These are phyloP conservation scores for Ehretia macrophylla DNA, from an alignment of 257 asterid genomes.

Conservation along the genomic window DNA sequence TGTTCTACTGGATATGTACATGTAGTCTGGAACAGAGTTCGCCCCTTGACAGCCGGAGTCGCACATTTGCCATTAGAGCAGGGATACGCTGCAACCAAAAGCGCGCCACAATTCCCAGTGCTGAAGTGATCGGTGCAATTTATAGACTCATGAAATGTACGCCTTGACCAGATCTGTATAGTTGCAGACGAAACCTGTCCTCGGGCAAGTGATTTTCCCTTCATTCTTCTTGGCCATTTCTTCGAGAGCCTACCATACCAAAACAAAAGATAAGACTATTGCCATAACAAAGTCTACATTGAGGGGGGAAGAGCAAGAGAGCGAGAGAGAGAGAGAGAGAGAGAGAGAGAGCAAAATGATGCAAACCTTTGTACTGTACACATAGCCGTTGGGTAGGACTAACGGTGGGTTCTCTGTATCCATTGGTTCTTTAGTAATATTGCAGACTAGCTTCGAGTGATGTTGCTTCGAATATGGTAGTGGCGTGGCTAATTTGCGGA, in stretches of 20 bases:
- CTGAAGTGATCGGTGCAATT: too few relatives aligned
- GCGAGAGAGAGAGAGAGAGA: neutral
- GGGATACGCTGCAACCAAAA: neutral
- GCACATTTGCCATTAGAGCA: neutral
- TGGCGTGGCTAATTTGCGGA: slow-evolving; percentile 79
- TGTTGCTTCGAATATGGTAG: slow-evolving; percentile 97
- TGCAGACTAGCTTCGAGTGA: slow-evolving; percentile 93
- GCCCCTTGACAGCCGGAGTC: too few relatives aligned
- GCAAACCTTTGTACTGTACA: slow-evolving; percentile 94
- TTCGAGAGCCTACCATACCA: slow-evolving; percentile 65
- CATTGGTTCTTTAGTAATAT: slow-evolving; percentile 86
- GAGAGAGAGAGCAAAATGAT: neutral
- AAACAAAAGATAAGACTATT: neutral
- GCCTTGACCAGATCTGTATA: slow-evolving; percentile 75
- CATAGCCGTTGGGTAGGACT: slow-evolving; percentile 93
- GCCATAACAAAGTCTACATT: neutral
- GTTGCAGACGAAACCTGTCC: slow-evolving; percentile 64
- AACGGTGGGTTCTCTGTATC: slow-evolving; percentile 98
- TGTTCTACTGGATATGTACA: neutral
- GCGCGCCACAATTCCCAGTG: neutral
- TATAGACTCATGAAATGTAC: slow-evolving; percentile 62
- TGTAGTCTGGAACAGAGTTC: neutral
- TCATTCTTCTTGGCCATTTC: slow-evolving; percentile 81
- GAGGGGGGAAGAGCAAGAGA: too few relatives aligned
- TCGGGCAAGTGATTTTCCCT: slow-evolving; percentile 84